A percentile compares a stretch with the other conserved stretches of the same genome.
Conservation (phyloP, 106 monocot species). For the Vanilla planifolia region DNA sequence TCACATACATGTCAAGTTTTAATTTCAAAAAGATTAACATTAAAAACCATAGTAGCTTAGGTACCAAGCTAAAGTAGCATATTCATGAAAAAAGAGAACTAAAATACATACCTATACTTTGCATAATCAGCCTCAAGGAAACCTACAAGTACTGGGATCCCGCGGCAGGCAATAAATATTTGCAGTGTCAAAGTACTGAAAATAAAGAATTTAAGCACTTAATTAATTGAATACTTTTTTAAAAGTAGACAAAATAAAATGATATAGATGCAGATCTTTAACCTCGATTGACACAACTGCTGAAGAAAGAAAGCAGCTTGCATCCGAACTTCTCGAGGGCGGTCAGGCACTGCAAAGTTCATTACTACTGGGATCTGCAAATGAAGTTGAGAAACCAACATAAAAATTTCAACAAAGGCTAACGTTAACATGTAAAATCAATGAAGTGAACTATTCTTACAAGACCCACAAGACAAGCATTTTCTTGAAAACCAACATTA, state of each 20-base stretch:
- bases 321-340: slow-evolving; percentile 81
- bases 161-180: slow-evolving; percentile 94
- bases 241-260: background rate
- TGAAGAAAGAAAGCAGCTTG: slow-evolving; percentile 90
- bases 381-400: slow-evolving; percentile 4
- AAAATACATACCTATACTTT: slow-evolving; percentile 61
- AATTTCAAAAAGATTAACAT: background rate
- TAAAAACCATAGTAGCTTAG: background rate
- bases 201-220: background rate
- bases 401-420: background rate
- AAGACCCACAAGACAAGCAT: slow-evolving; percentile 88
- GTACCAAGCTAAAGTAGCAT: background rate
- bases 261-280: slow-evolving; percentile 1
- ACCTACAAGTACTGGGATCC: slow-evolving; percentile 83
- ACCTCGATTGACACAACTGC: slow-evolving; percentile 93
- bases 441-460: slow-evolving; percentile 36
- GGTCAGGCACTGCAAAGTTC: slow-evolving; percentile 69
- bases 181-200: slow-evolving; percentile 78
- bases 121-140: slow-evolving; percentile 96
- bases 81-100: background rate
- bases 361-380: slow-evolving; percentile 82
- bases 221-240: background rate
- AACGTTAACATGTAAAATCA: background rate
- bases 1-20: background rate
- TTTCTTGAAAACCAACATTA: slow-evolving; percentile 68